These are phyloP conservation scores for Seiridium cupressi DNA, from an alignment of 2,329 filamentous ascomycete genomes.

Conservation along the genomic window DNA sequence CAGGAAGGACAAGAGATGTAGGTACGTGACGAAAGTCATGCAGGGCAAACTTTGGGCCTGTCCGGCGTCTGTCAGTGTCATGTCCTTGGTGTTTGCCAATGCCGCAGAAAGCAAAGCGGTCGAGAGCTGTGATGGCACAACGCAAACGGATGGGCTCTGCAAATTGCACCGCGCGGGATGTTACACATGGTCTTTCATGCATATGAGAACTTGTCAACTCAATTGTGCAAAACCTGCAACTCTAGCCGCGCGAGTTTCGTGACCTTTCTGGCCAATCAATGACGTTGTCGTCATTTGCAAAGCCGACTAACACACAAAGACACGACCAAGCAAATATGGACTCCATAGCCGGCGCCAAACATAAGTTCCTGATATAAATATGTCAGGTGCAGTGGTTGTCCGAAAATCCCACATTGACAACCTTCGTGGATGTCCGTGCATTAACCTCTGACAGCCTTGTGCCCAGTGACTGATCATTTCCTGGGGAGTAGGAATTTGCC, in stretches of 20 bases:
- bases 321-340: no score
- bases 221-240: not conserved
- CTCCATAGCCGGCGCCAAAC: no score
- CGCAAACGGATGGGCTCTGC: constrained; percentile 1
- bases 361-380: not conserved
- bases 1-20: no score
- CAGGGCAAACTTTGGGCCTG: not conserved
- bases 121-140: not conserved
- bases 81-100: not conserved
- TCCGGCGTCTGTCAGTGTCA: not conserved
- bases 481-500: not conserved
- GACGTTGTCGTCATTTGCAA: not conserved
- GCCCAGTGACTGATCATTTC: constrained; percentile 9
- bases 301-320: no score
- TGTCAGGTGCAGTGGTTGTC: not conserved
- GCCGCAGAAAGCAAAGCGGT: not conserved
- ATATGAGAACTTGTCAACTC: not conserved
- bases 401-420: no score
- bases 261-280: not conserved
- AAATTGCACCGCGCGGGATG: not conserved
- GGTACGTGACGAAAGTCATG: not conserved
- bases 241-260: not conserved
- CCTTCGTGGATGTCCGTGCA: no score
- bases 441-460: constrained; percentile 9
- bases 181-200: constrained; percentile 1